Conservation (phyloP, 1,284 basidiomycete genomes). For the Malassezia furfur region DNA sequence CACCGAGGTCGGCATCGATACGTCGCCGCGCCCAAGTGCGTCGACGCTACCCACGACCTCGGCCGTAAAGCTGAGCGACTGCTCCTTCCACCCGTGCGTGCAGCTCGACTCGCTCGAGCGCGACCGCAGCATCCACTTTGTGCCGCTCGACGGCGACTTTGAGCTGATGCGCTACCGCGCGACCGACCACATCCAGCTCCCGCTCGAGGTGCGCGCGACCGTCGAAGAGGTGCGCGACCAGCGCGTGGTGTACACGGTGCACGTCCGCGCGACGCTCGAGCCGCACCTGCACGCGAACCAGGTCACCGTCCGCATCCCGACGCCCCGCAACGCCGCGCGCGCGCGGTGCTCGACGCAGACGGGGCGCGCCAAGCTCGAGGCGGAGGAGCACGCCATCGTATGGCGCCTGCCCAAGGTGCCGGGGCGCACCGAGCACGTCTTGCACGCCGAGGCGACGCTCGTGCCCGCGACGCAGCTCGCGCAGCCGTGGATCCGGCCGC, state of each 20-base stretch:
- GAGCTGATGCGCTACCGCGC: constrained; percentile 96
- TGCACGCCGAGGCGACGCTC: constrained; percentile 71
- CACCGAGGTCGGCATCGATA: constrained; percentile 93
- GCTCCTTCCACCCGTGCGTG: constrained; percentile 97
- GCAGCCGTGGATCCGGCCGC: constrained; percentile 92
- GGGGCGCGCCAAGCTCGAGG: constrained; percentile 95
- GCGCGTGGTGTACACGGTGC: constrained; percentile 81
- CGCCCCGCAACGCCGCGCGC: constrained; percentile 81
- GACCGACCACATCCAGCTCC: constrained; percentile 88
- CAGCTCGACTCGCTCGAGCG: constrained; percentile 86
- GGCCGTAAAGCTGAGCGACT: constrained; percentile 73
- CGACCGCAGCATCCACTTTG: constrained; percentile 83
- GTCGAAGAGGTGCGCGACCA: constrained; percentile 85
- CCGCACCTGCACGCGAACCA: constrained; percentile 85
- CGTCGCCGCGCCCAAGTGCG: constrained; percentile 44
- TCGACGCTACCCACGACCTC: constrained; percentile 4
- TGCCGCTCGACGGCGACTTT: constrained; percentile 97
- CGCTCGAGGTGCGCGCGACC: constrained; percentile 78
- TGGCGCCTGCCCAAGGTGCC: constrained; percentile 94
- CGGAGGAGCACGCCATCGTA: constrained; percentile 83
- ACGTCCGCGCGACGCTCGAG: constrained; percentile 79
- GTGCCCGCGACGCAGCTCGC: constrained; percentile 63
- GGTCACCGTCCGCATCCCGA: constrained; percentile 84
- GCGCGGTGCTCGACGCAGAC: constrained; percentile 80
- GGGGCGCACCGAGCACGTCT: constrained; percentile 78